Conservation (phyloP, 345 rosid genomes). For the Angophora floribunda region DNA sequence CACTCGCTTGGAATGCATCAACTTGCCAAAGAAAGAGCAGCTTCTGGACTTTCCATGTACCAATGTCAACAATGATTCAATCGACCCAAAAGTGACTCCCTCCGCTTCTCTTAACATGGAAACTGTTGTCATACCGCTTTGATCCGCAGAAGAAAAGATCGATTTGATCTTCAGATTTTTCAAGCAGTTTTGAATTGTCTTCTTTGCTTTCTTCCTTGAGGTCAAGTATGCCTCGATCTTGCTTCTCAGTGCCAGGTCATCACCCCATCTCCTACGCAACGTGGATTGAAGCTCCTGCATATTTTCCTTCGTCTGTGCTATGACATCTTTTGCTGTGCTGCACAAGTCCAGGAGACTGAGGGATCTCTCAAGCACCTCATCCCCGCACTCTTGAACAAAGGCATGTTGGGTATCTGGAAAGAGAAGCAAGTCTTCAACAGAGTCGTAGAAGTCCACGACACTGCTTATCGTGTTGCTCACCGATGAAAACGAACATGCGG, state of each 20-base stretch:
- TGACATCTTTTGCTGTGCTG: conserved; percentile 4
- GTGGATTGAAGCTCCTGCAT: conserved; percentile 12
- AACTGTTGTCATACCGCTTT: background rate
- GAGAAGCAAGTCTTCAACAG: conserved; percentile 7
- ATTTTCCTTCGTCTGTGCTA: conserved; percentile 4
- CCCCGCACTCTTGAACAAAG: background rate
- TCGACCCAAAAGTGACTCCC: conserved; percentile 2
- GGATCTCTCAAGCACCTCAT: conserved; percentile 9
- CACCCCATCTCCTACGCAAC: conserved; percentile 9
- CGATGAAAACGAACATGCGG: conserved; percentile 4
- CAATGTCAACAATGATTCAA: conserved; percentile 26
- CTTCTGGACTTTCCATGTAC: conserved; percentile 17
- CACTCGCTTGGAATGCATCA: conserved; percentile 14
- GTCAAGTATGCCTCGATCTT: conserved; percentile 28
- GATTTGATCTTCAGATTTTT: conserved; percentile 6
- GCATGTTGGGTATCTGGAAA: conserved; percentile 7
- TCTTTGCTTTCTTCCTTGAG: conserved; percentile 29
- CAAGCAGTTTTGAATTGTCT: conserved; percentile 21
- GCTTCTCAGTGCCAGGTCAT: background rate
- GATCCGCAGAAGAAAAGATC: background rate
- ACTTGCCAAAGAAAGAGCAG: conserved; percentile 27
- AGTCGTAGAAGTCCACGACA: conserved; percentile 12
- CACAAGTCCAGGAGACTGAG: conserved; percentile 11
- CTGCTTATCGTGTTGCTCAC: background rate
- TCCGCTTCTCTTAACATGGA: conserved; percentile 18